Evolutionary conservation across 257 asterid species (phyloP).

Genomic region (Perilla frutescens): DNA sequence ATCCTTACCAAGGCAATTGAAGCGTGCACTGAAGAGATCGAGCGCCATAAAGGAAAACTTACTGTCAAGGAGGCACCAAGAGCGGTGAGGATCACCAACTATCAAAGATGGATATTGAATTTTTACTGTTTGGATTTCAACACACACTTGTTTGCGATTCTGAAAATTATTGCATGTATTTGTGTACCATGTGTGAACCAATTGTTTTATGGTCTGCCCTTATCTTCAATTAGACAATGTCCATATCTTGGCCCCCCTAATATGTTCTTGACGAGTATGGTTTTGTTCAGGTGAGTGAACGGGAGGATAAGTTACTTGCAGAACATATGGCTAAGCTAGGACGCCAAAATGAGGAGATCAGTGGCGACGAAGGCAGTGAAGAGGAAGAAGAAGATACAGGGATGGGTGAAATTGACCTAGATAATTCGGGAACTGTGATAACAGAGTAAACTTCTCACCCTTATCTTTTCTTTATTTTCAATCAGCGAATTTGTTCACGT

Average conservation of each 20-base stretch:
- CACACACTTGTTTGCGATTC: background rate
- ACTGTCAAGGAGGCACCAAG: constrained; percentile 87
- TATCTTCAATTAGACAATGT: background rate
- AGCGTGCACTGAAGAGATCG: constrained; percentile 84
- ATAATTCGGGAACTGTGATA: constrained; percentile 54
- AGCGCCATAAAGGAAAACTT: constrained; percentile 84
- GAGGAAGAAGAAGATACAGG: constrained; percentile 99
- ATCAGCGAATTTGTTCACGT: constrained; percentile 18
- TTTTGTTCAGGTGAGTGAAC: constrained; percentile 83
- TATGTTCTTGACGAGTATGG: constrained; percentile 19
- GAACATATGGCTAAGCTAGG: constrained; percentile 81
- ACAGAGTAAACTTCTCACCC: constrained; percentile 36
- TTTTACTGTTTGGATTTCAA: background rate
- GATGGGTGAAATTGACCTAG: constrained; percentile 87
- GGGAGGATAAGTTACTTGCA: constrained; percentile 86
- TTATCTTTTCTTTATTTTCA: background rate
- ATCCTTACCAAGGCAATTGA: constrained; percentile 80
- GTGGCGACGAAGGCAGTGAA: constrained; percentile 91
- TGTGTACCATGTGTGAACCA: background rate
- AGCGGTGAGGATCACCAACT: constrained; percentile 78
- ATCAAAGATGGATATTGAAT: background rate
- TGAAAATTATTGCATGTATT: background rate
- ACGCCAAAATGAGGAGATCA: constrained; percentile 75
- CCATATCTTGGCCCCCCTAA: no score
- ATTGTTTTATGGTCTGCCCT: background rate